phyloP scores from a whole-genome alignment of 75 land plant genomes.

The Chamaecyparis obtusa region DNA sequence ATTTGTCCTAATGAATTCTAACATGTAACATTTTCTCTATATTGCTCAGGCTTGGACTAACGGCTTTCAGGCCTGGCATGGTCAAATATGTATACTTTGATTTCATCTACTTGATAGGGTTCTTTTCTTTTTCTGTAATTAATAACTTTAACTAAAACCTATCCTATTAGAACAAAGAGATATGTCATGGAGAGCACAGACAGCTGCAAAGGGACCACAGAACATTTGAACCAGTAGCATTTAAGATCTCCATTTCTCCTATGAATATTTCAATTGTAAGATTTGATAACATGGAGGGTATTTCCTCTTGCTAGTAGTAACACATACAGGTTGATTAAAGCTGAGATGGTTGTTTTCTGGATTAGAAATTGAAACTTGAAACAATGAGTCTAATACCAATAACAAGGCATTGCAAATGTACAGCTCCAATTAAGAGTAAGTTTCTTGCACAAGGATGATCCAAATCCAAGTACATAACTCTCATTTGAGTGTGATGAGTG shows the following conservation, averaged over 20 bases:
- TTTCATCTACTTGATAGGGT: no score
- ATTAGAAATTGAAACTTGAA: neutral
- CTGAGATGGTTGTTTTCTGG: neutral
- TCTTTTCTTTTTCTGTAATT: no score
- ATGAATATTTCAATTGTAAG: neutral
- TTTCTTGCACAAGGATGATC: neutral
- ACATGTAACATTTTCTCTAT: no score
- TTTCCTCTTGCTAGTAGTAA: neutral
- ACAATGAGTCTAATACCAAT: neutral
- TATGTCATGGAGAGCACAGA: neutral
- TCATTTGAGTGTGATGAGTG: neutral
- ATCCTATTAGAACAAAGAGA: neutral
- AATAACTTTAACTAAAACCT: neutral
- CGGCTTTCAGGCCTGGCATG: no score
- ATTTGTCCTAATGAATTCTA: no score
- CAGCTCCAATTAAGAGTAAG: neutral
- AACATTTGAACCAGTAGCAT: neutral
- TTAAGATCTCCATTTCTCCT: neutral
- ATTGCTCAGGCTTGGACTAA: no score
- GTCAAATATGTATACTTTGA: no score
- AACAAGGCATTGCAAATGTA: neutral
- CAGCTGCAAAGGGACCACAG: neutral
- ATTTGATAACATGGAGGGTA: neutral
- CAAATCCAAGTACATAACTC: neutral
- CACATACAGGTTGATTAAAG: neutral